Evolutionary conservation across 2,329 filamentous ascomycete species (phyloP), one percentile per base, ranked within the genome.

Genomic region (Fusarium vanettenii): DNA sequence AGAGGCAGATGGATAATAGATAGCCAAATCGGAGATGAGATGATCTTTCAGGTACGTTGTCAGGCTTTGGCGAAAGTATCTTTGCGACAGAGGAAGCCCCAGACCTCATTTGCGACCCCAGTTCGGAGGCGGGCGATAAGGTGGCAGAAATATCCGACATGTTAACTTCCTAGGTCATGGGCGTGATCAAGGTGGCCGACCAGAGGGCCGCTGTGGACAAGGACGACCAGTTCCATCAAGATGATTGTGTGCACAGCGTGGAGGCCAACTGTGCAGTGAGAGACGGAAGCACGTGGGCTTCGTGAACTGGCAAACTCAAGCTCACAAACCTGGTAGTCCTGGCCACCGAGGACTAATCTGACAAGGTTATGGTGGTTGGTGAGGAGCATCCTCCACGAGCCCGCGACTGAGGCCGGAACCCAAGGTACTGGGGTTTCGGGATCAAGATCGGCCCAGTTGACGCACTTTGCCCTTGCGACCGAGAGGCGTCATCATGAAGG

Each of bases 401-500:
- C 48, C 16, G 70, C 57, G 3, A 2, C 52, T 4, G 60, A 71
- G 2, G 7, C 67, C 2, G 71, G 35, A 2, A 68, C 45, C 1
- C 71, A 73, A 1, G 67, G 67, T 0, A 41, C 37, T 2, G 10
- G 71, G 59, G 0, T 67, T 67, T 5, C 1, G 57, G 73, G 62
- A 74, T 67, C 45, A 75, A 75, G 27, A 71, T 75, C 8, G 52
- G 67, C 37, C 61, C 57, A 4, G 67, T 71, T 2, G 67, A 60
- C 1, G 68, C 64, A 0, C 5, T 31, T 0, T 85, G 92, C 27
- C 89, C 90, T 0, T 78, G 90, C 91, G 1, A 90, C 88, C 50
- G 9, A 94, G 94, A 80, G 91, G 89, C 0, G 92, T 92, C 1
- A 88, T 92, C 13, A 13, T 88, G 75, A 92, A 88, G 59, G 90